Conservation (phyloP, 139 green algal genomes). For the Eudorina sp. region DNA sequence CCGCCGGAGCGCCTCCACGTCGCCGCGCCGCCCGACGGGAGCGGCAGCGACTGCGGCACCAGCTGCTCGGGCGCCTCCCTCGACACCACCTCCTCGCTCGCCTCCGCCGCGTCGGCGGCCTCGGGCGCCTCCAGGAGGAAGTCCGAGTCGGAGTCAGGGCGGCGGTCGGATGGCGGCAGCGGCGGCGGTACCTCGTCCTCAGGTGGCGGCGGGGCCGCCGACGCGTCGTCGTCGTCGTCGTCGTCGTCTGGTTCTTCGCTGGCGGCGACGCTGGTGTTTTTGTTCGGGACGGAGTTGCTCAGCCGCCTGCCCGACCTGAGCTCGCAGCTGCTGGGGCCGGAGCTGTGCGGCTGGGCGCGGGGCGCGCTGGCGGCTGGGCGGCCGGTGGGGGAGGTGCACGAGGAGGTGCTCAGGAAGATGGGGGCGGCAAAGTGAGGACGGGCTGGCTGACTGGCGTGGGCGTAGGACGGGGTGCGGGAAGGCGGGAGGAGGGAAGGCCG, state of each 20-base stretch:
- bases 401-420: neutral
- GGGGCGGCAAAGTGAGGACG: slow-evolving; percentile 4
- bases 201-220: neutral
- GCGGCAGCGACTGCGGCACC: too few species aligned
- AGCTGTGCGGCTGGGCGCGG: neutral
- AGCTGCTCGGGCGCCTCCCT: neutral
- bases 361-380: neutral
- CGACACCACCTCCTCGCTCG: neutral
- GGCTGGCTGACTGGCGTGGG: neutral
- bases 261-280: neutral
- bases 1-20: too few species aligned
- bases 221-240: too few species aligned
- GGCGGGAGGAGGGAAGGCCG: neutral
- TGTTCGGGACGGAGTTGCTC: slow-evolving; percentile 39
- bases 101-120: too few species aligned
- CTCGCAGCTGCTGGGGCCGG: neutral
- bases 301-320: neutral
- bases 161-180: neutral
- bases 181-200: neutral
- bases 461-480: neutral
- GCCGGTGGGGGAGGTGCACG: slow-evolving; percentile 10
- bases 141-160: neutral
- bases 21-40: too few species aligned
- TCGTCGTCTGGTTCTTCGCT: neutral
- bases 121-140: too few species aligned